These are phyloP conservation scores for Asterella californica DNA, from an alignment of 225 moss, liverwort and hornwort genomes.

Conservation along the genomic window DNA sequence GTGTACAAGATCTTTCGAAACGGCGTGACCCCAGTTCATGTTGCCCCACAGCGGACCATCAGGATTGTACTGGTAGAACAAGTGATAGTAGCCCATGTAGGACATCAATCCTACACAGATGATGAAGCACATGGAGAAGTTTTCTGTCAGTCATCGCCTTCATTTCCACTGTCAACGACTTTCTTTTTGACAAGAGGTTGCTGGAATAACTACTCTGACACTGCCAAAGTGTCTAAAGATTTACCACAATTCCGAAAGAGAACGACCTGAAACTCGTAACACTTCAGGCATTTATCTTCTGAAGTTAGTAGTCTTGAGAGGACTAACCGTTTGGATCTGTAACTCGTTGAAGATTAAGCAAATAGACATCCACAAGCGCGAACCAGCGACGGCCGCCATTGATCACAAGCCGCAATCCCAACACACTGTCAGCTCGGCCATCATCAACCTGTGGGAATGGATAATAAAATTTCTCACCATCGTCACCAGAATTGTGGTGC, in stretches of 20 bases:
- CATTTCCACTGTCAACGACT: neutral
- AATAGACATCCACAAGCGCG: neutral
- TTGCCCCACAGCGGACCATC: constrained; percentile 53
- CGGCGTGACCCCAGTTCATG: constrained; percentile 66
- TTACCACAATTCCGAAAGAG: neutral
- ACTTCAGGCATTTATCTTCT: too few species aligned
- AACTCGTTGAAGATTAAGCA: neutral
- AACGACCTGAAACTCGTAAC: neutral
- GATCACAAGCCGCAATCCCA: constrained; percentile 25
- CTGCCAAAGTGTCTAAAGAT: neutral
- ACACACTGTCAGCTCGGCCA: constrained; percentile 26
- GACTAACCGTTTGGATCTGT: constrained; percentile 30
- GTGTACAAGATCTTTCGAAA: constrained; percentile 62
- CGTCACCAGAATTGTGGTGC: constrained; percentile 16
- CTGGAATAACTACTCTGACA: neutral
- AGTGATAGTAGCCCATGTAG: constrained; percentile 68
- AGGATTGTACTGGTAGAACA: constrained; percentile 83
- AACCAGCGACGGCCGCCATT: constrained; percentile 3
- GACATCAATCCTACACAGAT: constrained; percentile 52
- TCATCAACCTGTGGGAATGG: constrained; percentile 19
- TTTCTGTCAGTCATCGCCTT: neutral
- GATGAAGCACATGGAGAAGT: neutral
- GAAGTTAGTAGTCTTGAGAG: neutral
- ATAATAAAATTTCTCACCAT: constrained; percentile 23
- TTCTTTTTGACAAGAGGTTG: neutral